These are phyloP conservation scores for Penicillium sclerotigenum DNA, from an alignment of 2,329 filamentous ascomycete species.

Conservation along the genomic window DNA sequence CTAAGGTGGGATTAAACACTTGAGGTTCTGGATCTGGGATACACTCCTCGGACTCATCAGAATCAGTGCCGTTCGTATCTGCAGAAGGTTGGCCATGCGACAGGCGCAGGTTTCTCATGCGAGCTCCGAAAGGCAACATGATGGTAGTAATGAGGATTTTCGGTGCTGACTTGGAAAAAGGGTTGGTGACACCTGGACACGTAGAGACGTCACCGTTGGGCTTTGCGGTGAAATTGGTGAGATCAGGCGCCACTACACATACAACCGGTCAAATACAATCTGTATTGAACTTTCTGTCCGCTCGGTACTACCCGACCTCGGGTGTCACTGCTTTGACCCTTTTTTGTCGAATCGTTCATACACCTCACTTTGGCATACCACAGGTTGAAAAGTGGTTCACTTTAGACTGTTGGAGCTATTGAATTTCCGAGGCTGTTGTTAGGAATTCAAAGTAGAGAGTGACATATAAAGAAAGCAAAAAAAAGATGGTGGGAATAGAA, in stretches of 20 bases:
- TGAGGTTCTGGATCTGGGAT: neutral
- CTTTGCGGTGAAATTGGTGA: neutral
- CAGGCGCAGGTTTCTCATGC: neutral
- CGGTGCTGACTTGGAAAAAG: neutral
- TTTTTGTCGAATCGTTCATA: neutral
- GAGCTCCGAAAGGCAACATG: conserved; percentile 6
- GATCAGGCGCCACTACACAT: neutral
- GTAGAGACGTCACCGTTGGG: neutral
- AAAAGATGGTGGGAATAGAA: neutral
- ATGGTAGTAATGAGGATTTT: neutral
- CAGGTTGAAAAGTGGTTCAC: neutral
- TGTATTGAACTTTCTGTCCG: neutral
- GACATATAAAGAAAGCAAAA: neutral
- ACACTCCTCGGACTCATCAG: neutral
- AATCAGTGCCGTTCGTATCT: neutral
- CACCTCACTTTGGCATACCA: neutral
- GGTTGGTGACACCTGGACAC: neutral
- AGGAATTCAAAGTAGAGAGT: neutral
- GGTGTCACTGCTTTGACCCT: neutral
- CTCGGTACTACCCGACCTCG: neutral
- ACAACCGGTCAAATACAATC: neutral
- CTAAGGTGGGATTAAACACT: conserved; percentile 28
- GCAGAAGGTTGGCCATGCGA: neutral
- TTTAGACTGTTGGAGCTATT: neutral
- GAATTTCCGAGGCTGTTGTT: too few relatives aligned